phyloP scores from a whole-genome alignment of 495 filamentous ascomycete genomes.

The Peziza echinospora region DNA sequence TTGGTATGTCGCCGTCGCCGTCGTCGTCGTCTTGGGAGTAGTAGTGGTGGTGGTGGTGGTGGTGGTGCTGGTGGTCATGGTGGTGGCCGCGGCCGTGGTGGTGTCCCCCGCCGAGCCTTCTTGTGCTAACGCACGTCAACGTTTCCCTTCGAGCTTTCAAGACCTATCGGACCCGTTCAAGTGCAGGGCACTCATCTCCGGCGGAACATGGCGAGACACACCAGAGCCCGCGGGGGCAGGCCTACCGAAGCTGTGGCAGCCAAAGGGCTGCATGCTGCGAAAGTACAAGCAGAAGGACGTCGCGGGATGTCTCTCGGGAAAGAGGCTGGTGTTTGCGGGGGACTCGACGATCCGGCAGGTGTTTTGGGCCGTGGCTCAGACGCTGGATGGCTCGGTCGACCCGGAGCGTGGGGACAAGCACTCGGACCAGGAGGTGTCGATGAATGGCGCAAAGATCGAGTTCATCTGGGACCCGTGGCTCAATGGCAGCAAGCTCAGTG shows the following conservation, averaged over 20 bases:
- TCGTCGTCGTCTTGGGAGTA: too few species aligned
- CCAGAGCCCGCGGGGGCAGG: constrained; percentile 8
- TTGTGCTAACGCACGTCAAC: constrained; percentile 6
- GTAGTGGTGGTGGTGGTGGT: too few species aligned
- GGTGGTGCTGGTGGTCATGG: constrained; percentile 19
- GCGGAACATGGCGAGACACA: constrained; percentile 33
- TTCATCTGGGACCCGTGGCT: constrained; percentile 44
- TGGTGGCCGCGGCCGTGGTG: constrained; percentile 6
- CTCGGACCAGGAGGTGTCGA: constrained; percentile 24
- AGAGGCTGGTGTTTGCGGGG: constrained; percentile 34
- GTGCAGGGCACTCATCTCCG: constrained; percentile 31
- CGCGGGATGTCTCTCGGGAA: constrained; percentile 24
- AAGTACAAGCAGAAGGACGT: constrained; percentile 29
- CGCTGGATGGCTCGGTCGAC: constrained; percentile 24
- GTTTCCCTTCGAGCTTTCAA: constrained; percentile 9
- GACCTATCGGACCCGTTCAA: constrained; percentile 32
- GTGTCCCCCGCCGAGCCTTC: background rate
- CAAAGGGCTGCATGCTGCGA: constrained; percentile 36
- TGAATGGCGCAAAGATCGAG: constrained; percentile 24
- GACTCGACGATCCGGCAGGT: constrained; percentile 36
- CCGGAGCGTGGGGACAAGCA: constrained; percentile 23
- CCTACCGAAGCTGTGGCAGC: constrained; percentile 30
- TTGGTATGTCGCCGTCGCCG: too few species aligned
- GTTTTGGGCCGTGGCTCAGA: constrained; percentile 35
- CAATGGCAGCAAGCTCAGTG: constrained; percentile 28